phyloP scores from a whole-genome alignment of 2,329 filamentous ascomycete genomes.

The Colletotrichum euphorbiae region DNA sequence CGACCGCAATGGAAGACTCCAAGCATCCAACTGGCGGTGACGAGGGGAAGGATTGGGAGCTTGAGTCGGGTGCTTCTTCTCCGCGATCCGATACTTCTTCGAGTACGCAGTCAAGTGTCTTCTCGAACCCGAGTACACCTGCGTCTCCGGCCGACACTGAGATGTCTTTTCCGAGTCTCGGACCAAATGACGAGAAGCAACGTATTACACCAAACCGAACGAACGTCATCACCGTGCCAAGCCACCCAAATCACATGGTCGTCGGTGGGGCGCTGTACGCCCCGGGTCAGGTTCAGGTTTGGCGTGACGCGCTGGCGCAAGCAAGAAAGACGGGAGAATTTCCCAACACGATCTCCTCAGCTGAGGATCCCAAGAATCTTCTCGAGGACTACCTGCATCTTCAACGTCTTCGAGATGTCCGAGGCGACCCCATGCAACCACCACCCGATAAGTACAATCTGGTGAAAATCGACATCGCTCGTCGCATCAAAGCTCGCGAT shows the following conservation, averaged over 20 bases:
- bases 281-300: accelerated
- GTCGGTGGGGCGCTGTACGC: accelerated
- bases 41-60: slow-evolving; percentile 2
- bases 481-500: slow-evolving; percentile 52
- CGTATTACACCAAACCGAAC: accelerated
- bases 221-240: neutral
- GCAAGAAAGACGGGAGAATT: neutral
- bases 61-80: slow-evolving; percentile 9
- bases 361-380: neutral
- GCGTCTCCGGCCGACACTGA: neutral
- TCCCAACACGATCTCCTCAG: accelerated
- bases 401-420: accelerated
- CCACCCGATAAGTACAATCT: slow-evolving; percentile 41
- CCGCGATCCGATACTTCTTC: slow-evolving; percentile 9
- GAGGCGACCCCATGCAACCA: neutral
- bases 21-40: neutral
- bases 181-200: accelerated
- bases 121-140: neutral
- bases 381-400: neutral
- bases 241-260: neutral
- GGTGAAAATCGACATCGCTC: slow-evolving; percentile 48
- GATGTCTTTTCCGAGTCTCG: neutral
- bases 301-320: accelerated
- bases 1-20: slow-evolving; percentile 14
- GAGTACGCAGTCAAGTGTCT: neutral